Conservation (phyloP, 2,329 filamentous ascomycete genomes). For the Sordariomycetes sp. region DNA sequence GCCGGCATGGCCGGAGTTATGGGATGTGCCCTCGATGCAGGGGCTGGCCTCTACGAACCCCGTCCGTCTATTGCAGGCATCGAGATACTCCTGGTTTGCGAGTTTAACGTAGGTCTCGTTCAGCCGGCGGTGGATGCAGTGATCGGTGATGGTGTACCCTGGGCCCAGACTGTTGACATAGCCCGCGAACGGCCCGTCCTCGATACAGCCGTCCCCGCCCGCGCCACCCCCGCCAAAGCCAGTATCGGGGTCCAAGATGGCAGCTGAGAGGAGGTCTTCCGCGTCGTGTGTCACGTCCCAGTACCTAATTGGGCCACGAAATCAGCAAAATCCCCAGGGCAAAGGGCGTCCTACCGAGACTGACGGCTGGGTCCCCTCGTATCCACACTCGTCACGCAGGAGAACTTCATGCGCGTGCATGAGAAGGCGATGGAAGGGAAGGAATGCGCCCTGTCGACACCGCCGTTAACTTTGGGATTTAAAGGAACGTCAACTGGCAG, state of each 20-base stretch:
- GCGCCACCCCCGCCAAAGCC: constrained; percentile 9
- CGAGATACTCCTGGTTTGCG: neutral
- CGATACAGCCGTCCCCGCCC: neutral
- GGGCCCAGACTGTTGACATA: constrained; percentile 29
- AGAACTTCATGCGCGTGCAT: constrained; percentile 18
- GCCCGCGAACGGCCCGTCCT: constrained; percentile 14
- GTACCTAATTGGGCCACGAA: too few species aligned
- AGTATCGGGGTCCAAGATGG: constrained; percentile 7
- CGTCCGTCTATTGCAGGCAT: constrained; percentile 8
- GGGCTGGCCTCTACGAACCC: constrained; percentile 16
- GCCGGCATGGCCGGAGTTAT: constrained; percentile 14
- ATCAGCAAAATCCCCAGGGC: too few species aligned
- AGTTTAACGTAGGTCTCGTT: constrained; percentile 5
- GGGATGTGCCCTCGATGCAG: constrained; percentile 16
- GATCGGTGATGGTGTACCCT: constrained; percentile 21
- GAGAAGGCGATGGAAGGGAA: constrained; percentile 23
- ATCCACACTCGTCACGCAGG: constrained; percentile 18
- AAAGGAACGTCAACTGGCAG: too few species aligned
- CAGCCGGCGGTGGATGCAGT: constrained; percentile 27
- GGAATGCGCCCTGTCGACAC: constrained; percentile 14
- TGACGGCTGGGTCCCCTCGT: constrained; percentile 20
- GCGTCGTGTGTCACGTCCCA: constrained; percentile 7
- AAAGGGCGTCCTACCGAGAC: too few species aligned
- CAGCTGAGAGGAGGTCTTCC: constrained; percentile 4
- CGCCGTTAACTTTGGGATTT: too few species aligned